A percentile compares a stretch with the other conserved stretches of the same genome.
Conservation (phyloP, 208 protist genomes). For the Trypanosoma avium region DNA sequence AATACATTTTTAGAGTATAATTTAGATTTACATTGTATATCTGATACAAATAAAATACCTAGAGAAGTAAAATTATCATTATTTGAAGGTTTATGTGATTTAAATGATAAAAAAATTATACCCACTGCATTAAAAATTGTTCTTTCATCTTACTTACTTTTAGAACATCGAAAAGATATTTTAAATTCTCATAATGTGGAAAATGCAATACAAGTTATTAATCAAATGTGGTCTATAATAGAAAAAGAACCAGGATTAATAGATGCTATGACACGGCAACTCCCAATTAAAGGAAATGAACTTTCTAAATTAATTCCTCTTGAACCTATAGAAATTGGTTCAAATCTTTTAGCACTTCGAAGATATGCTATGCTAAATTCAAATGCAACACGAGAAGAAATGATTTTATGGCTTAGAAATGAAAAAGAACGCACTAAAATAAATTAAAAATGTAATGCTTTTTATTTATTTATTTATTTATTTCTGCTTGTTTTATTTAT, state of each 20-base stretch:
- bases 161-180: constrained; percentile 31
- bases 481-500: background rate
- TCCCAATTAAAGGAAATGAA: constrained; percentile 74
- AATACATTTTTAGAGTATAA: constrained; percentile 35
- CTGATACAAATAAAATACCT: constrained; percentile 8
- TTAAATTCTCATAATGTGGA: constrained; percentile 13
- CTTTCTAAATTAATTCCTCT: constrained; percentile 49
- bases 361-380: constrained; percentile 60
- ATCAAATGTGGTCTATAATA: constrained; percentile 35
- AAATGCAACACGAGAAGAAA: constrained; percentile 25
- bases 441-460: background rate
- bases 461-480: background rate
- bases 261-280: constrained; percentile 32
- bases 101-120: constrained; percentile 60
- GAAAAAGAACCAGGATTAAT: constrained; percentile 44
- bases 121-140: constrained; percentile 52
- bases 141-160: constrained; percentile 49
- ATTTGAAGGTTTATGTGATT: constrained; percentile 47
- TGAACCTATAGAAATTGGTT: constrained; percentile 45
- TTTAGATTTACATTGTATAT: constrained; percentile 26
- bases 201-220: constrained; percentile 17
- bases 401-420: constrained; percentile 29
- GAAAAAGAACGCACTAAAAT: constrained; percentile 1
- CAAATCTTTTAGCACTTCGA: constrained; percentile 49
- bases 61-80: constrained; percentile 37